Percentiles rank a stretch among this genome's conserved stretches.
Evolutionary conservation across 192 early-diverging fungal genomes (phyloP).

Genomic region (Entomortierella lignicola): DNA sequence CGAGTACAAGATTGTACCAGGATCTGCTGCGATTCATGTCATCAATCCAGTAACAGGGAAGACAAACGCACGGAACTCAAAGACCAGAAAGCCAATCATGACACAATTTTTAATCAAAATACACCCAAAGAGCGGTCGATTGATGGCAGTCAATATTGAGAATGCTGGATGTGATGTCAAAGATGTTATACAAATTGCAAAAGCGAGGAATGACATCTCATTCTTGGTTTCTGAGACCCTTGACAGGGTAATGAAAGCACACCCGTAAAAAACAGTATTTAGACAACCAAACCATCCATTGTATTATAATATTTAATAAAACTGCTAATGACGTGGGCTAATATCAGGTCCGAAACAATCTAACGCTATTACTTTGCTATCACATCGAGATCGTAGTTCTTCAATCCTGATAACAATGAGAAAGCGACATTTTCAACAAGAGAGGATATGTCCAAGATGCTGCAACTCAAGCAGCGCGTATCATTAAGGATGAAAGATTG

Average conservation of each 20-base stretch:
- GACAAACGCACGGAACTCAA: not conserved
- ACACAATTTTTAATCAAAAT: conserved; percentile 32
- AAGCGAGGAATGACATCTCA: conserved; percentile 38
- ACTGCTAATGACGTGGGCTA: no score
- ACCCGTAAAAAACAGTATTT: conserved; percentile 14
- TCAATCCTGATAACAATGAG: no score
- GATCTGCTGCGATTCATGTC: conserved; percentile 19
- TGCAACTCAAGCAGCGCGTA: no score
- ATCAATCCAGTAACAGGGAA: conserved; percentile 2
- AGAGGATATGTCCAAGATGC: no score
- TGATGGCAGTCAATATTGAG: conserved; percentile 30
- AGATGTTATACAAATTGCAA: conserved; percentile 40
- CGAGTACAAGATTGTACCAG: conserved; percentile 34
- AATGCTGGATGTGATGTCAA: conserved; percentile 50
- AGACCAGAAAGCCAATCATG: conserved; percentile 21
- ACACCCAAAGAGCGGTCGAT: conserved; percentile 31
- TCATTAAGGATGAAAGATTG: no score
- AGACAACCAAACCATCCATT: no score
- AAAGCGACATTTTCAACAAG: no score
- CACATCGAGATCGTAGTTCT: no score
- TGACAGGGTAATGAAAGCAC: conserved; percentile 34
- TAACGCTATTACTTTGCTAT: no score
- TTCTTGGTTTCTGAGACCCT: conserved; percentile 38
- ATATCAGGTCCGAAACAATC: no score
- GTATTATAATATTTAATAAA: no score